These are phyloP conservation scores for Phytophthora nicotianae DNA, from an alignment of 352 stramenopile genomes.

Conservation along the genomic window DNA sequence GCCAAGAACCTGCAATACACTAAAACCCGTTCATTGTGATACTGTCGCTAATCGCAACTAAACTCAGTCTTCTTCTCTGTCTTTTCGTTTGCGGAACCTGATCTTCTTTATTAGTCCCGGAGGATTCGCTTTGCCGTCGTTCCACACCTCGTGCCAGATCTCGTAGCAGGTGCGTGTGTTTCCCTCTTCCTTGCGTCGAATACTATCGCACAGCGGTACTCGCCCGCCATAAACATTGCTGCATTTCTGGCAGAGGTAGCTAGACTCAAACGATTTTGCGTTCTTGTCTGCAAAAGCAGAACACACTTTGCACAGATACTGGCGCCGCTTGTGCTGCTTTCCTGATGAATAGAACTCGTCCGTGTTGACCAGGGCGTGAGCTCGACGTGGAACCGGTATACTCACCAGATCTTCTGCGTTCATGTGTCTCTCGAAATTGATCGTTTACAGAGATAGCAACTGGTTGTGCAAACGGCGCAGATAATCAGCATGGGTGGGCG, in stretches of 20 bases:
- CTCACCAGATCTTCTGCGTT: slow-evolving; percentile 20
- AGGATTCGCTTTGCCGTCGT: neutral
- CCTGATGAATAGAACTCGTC: slow-evolving; percentile 7
- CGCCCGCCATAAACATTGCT: neutral
- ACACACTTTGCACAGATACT: slow-evolving; percentile 31
- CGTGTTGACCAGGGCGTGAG: slow-evolving; percentile 13
- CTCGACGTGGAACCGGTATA: slow-evolving; percentile 1
- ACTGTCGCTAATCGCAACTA: too few species aligned
- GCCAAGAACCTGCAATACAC: too few species aligned
- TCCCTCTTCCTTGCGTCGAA: neutral
- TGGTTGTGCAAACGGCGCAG: slow-evolving; percentile 20
- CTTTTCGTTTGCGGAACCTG: slow-evolving; percentile 1
- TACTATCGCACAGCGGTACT: neutral
- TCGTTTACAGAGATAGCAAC: slow-evolving; percentile 5
- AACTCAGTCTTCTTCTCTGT: neutral
- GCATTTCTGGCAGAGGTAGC: slow-evolving; percentile 8
- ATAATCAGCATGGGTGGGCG: slow-evolving; percentile 17
- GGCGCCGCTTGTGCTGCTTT: slow-evolving; percentile 19
- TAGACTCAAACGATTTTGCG: slow-evolving; percentile 16
- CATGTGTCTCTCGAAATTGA: slow-evolving; percentile 14
- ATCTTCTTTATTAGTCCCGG: neutral
- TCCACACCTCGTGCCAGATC: slow-evolving; percentile 16
- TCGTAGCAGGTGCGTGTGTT: slow-evolving; percentile 1
- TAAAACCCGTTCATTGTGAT: too few species aligned
- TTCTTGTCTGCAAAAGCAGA: slow-evolving; percentile 13